Base-by-base conservation (phyloP, 306 rosid genomes). In the Pyrus bretschneideri region DNA sequence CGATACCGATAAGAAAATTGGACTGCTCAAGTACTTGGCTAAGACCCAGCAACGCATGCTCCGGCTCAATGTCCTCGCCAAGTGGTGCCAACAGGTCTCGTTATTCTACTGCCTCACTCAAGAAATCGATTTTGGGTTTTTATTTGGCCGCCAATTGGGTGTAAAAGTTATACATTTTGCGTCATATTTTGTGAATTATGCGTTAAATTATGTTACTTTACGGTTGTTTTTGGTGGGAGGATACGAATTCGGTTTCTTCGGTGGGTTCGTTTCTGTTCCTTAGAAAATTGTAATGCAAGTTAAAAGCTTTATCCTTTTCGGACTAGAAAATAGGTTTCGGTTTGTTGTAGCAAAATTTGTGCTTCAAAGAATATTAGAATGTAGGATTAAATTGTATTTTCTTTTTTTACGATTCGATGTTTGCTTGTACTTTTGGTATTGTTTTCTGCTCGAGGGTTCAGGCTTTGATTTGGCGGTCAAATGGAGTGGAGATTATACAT, bases 31-130 rank as follows among this genome's bases (percentile, higher is more conserved):
- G 86, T 90, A 88, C 83, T 81, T 95, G 15, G 85, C 70, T 85
- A 95, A 95, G 91, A 95, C 99, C 66, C 97, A 89, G 76, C 99
- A 95, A 84, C 89, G 99, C 9, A 90, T 95, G 97, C 92, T 95
- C 70, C 90, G 99, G 12, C 99, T 95, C 86, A 87, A 92, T 85
- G 99, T 91, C 67, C 90, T 95, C 64, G 84, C 99, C 73, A 92
- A 92, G 83, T 95, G 99, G 99, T 95, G 97, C 75, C 97, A 89
- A 59, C 99, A 95, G 97, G 99, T 88, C 22, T 9, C 61, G 17
- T 59, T 4, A 3, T 60, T 62, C 45, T 38, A 58, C 49, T 49
- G 18, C 25, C 35, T 3, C 68, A 14, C 69, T 23, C 38, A 6
- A 49, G 55, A 49, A 49, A 27, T 27, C 18, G 4, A 21, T 66